Evolutionary conservation across 2,329 filamentous ascomycete species (phyloP).

Genomic region (Paraconiothyrium sp.): DNA sequence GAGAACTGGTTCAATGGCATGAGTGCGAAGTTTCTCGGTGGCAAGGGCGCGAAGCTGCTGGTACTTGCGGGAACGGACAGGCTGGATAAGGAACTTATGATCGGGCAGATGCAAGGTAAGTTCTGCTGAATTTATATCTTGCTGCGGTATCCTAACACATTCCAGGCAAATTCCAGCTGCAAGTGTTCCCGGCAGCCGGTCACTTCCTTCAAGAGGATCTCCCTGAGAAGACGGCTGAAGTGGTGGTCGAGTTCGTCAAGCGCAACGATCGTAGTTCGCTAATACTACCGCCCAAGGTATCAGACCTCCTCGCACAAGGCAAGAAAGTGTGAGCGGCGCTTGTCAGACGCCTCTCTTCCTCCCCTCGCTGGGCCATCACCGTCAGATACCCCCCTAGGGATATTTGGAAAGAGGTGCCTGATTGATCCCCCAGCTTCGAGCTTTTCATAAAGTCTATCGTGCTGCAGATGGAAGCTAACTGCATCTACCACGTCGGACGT

Average conservation of each 20-base stretch:
- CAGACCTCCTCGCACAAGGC: constrained; percentile 58
- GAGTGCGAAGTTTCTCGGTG: constrained; percentile 85
- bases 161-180: constrained; percentile 89
- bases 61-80: constrained; percentile 89
- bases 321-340: constrained; percentile 56
- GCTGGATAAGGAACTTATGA: constrained; percentile 89
- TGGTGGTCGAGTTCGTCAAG: constrained; percentile 89
- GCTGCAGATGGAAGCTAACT: not conserved
- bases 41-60: constrained; percentile 83
- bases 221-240: constrained; percentile 85
- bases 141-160: constrained; percentile 30
- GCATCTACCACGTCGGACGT: not conserved
- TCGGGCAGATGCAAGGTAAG: constrained; percentile 94
- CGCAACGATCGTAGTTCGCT: constrained; percentile 87
- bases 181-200: constrained; percentile 92
- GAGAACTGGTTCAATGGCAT: constrained; percentile 91
- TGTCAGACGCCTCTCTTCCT: not conserved
- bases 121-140: constrained; percentile 19
- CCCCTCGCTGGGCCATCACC: not conserved
- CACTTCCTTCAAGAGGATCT: constrained; percentile 98
- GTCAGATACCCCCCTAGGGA: too few relatives aligned
- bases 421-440: not conserved
- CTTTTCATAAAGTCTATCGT: not conserved
- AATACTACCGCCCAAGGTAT: constrained; percentile 90
- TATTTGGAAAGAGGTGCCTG: not conserved